Conservation (phyloP, 108 stramenopile genomes). For the Skeletonema potamos region DNA sequence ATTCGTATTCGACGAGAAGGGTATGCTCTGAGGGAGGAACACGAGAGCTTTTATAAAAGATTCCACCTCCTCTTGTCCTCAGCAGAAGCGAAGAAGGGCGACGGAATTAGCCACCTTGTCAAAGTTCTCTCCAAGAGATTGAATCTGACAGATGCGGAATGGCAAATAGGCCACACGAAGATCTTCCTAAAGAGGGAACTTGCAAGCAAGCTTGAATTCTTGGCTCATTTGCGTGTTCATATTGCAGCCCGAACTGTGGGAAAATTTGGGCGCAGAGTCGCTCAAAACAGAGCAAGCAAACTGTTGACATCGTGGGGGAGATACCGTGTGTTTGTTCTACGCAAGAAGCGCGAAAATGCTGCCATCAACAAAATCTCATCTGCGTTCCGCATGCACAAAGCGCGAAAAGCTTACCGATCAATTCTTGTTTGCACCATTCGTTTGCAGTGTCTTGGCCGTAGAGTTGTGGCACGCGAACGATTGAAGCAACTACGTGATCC, state of each 20-base stretch:
- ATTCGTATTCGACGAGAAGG: slow-evolving; percentile 95
- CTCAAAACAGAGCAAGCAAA: slow-evolving; percentile 43
- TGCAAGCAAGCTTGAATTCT: slow-evolving; percentile 76
- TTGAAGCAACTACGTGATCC: slow-evolving; percentile 70
- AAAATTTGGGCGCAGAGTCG: slow-evolving; percentile 63
- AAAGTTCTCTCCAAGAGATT: slow-evolving; percentile 71
- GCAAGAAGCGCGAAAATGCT: slow-evolving; percentile 31
- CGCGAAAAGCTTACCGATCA: slow-evolving; percentile 27
- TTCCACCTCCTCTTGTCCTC: slow-evolving; percentile 76
- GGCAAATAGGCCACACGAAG: slow-evolving; percentile 92
- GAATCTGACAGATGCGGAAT: slow-evolving; percentile 80
- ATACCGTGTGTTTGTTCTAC: slow-evolving; percentile 61
- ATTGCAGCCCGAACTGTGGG: slow-evolving; percentile 66
- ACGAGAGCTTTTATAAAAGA: slow-evolving; percentile 81
- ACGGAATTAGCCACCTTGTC: slow-evolving; percentile 77
- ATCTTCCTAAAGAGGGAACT: slow-evolving; percentile 85
- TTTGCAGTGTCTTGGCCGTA: slow-evolving; percentile 66
- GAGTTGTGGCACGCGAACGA: slow-evolving; percentile 36
- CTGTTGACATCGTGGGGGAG: slow-evolving; percentile 66
- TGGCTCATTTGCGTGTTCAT: slow-evolving; percentile 73
- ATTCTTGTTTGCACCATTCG: slow-evolving; percentile 21
- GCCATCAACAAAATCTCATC: slow-evolving; percentile 64
- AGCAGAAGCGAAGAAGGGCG: slow-evolving; percentile 55
- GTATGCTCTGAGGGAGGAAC: slow-evolving; percentile 89
- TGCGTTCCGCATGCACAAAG: slow-evolving; percentile 45